Percentiles rank a stretch among this genome's conserved stretches.
Evolutionary conservation across 2,329 filamentous ascomycete genomes (phyloP).

Genomic region (Fusarium chaquense): DNA sequence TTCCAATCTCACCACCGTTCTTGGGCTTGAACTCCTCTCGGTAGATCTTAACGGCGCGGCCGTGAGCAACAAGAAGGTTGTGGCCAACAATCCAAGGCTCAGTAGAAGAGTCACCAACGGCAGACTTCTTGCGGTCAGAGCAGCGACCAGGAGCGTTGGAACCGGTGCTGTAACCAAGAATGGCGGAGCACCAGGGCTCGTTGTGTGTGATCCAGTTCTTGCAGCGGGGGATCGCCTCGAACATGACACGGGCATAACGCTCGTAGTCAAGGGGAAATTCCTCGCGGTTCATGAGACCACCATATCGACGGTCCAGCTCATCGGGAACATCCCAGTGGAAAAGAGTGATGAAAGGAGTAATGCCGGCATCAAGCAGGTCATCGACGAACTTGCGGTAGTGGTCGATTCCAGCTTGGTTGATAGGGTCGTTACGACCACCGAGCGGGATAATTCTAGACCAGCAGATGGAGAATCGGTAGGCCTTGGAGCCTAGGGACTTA

Average conservation of each 20-base stretch:
- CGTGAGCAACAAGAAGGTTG: constrained; percentile 83
- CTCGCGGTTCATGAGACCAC: constrained; percentile 81
- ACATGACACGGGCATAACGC: constrained; percentile 81
- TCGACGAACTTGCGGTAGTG: constrained; percentile 85
- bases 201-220: constrained; percentile 94
- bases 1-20: constrained; percentile 82
- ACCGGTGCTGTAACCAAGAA: constrained; percentile 83
- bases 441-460: constrained; percentile 88
- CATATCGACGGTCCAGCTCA: constrained; percentile 82
- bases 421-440: constrained; percentile 83
- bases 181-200: constrained; percentile 87
- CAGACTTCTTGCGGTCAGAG: constrained; percentile 77
- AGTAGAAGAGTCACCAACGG: constrained; percentile 77
- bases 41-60: constrained; percentile 83
- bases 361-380: constrained; percentile 79
- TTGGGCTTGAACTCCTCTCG: constrained; percentile 82
- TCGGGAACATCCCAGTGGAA: constrained; percentile 92
- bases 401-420: constrained; percentile 82
- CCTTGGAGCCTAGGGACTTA: constrained; percentile 77
- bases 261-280: constrained; percentile 88
- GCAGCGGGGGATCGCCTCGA: constrained; percentile 79
- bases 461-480: constrained; percentile 87
- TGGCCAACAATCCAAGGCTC: constrained; percentile 89
- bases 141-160: constrained; percentile 85
- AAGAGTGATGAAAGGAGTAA: constrained; percentile 84